Conservation (phyloP, 164 flowering plant species). For the Piper betle region DNA sequence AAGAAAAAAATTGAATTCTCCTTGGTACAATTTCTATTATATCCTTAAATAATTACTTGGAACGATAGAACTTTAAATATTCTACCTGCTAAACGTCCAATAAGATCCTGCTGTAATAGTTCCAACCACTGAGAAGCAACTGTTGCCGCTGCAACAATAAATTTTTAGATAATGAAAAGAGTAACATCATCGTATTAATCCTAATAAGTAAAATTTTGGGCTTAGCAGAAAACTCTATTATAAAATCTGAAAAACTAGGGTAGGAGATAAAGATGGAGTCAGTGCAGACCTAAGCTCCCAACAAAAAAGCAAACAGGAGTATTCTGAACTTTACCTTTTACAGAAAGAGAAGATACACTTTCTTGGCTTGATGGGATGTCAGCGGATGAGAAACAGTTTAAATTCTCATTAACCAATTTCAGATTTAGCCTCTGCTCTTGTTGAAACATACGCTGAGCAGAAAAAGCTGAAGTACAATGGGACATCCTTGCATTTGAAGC, state of each 20-base stretch:
- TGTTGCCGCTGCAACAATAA: constrained; percentile 58
- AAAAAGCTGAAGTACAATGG: background rate
- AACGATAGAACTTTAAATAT: background rate
- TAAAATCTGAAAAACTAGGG: no score
- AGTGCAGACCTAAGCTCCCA: background rate
- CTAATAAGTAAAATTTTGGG: no score
- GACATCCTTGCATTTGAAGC: constrained; percentile 9
- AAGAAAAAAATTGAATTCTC: background rate
- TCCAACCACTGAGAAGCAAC: constrained; percentile 97
- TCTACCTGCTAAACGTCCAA: constrained; percentile 79
- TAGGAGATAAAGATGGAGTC: no score
- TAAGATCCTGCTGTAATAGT: constrained; percentile 68
- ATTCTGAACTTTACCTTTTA: constrained; percentile 31
- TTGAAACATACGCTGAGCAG: constrained; percentile 11
- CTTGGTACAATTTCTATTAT: no score
- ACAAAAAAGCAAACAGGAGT: background rate
- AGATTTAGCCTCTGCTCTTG: constrained; percentile 19
- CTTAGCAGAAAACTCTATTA: no score
- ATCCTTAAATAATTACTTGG: background rate
- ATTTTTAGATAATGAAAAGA: background rate
- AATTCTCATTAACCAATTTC: constrained; percentile 30
- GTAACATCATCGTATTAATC: background rate
- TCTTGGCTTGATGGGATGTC: constrained; percentile 26
- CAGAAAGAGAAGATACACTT: constrained; percentile 46
- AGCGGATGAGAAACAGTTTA: constrained; percentile 30